A percentile compares a stretch with the other conserved stretches of the same genome.
Evolutionary conservation across 2,329 filamentous ascomycete species (phyloP).

Genomic region (Bipolaris cookei): DNA sequence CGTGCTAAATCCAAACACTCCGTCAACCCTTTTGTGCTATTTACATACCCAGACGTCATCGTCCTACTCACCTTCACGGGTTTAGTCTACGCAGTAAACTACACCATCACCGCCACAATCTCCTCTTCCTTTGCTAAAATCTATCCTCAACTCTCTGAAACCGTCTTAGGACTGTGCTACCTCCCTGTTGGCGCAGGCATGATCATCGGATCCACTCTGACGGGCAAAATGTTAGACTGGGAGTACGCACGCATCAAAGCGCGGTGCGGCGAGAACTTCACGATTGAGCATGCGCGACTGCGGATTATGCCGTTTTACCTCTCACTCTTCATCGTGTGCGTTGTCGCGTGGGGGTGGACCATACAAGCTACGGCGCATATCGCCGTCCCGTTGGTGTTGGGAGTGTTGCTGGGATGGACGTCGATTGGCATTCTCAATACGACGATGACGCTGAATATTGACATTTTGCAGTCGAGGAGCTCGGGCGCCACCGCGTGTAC

Average conservation of each 20-base stretch:
- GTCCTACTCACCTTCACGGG: conserved; percentile 52
- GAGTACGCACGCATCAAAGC: conserved; percentile 55
- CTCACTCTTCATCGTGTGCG: conserved; percentile 33
- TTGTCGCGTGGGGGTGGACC: conserved; percentile 38
- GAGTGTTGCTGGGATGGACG: conserved; percentile 35
- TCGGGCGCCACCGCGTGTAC: conserved; percentile 38
- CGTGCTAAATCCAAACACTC: conserved; percentile 28
- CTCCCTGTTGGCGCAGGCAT: conserved; percentile 63
- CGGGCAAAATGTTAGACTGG: conserved; percentile 59
- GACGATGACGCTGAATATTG: conserved; percentile 40
- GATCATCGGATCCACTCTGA: conserved; percentile 60
- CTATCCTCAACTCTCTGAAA: conserved; percentile 34
- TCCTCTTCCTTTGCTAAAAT: conserved; percentile 35
- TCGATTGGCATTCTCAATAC: conserved; percentile 39
- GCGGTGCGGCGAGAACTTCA: conserved; percentile 28
- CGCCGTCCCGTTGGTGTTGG: conserved; percentile 31
- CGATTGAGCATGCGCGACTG: conserved; percentile 36
- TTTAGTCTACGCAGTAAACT: conserved; percentile 39
- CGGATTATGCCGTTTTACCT: conserved; percentile 40
- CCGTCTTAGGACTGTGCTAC: conserved; percentile 50
- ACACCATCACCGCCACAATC: conserved; percentile 42
- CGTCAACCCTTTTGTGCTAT: conserved; percentile 37
- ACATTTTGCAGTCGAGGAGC: conserved; percentile 35
- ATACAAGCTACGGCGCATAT: conserved; percentile 31
- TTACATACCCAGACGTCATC: conserved; percentile 46